Evolutionary conservation across 768 basidiomycete species (phyloP), one percentile per base, ranked within the genome.

Genomic region (Lentinus brumalis): DNA sequence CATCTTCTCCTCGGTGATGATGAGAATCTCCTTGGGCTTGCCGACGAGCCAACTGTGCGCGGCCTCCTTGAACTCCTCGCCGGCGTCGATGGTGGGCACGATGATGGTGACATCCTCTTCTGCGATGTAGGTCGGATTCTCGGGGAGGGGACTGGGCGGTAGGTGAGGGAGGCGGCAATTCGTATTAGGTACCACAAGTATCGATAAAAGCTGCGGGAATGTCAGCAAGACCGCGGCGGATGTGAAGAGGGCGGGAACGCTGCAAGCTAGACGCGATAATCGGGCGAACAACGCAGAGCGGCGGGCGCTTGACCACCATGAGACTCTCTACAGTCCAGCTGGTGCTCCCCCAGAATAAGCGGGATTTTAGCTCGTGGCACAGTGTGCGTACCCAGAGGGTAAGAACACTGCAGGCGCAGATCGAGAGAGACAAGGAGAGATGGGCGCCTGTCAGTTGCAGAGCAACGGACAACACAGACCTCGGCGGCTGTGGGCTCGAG

Each of bases 81-180:
- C 95, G 3, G 95, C 94, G 72, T 97, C 94, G 70, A 97, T 96
- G 62, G 94, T 96, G 41, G 94, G 94, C 3, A 96, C 95, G 61
- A 97, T 94, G 71, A 96, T 96, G 44, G 94, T 97, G 66, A 97
- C 94, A 78, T 97, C 94, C 72, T 97, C 94, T 1, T 85, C 81
- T 53, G 94, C 90, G 69, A 91, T 78, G 72, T 96, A 96, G 21
- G 94, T 96, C 1, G 94, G 93, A 72, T 93, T 89, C 78, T 90
- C 86, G 53, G 94, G 94, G 95, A 77, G 1, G 93, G 94, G 49
- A 96, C 86, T n/a, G 94, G 94, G 60, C 87, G 84, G 78, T 96
- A 96, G 45, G 88, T 85, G 67, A 82, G 79, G 26, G 84, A 83
- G n/a, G 93, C 94, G 39, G 83, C 75, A 31, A 96, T 72, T 71